Percentiles rank a stretch among this genome's conserved stretches.
Conservation (phyloP, 495 filamentous ascomycete species). For the Neurospora sp. region DNA sequence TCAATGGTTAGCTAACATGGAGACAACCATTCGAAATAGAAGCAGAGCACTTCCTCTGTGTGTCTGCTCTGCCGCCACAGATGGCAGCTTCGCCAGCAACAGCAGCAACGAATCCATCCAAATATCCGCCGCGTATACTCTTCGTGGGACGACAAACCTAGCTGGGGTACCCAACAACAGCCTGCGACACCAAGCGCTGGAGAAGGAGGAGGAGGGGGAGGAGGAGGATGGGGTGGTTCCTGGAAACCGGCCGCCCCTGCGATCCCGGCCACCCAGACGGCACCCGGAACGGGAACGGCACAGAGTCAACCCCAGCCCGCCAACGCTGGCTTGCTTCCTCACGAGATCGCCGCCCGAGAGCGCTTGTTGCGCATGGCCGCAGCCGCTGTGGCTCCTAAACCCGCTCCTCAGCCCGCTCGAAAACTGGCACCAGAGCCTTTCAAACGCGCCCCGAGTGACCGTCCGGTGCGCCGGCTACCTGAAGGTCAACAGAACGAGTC, state of each 20-base stretch:
- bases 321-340: conserved; percentile 10
- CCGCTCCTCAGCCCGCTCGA: background rate
- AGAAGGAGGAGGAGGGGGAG: background rate
- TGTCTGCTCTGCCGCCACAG: conserved; percentile 19
- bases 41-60: conserved; percentile 15
- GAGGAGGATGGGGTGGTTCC: background rate
- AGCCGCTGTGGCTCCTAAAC: background rate
- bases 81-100: background rate
- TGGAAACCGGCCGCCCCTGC: background rate
- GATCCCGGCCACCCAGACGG: background rate
- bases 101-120: background rate
- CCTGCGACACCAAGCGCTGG: background rate
- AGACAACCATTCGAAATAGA: conserved; percentile 5
- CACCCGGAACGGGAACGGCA: background rate
- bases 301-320: background rate
- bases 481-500: background rate
- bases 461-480: background rate
- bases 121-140: background rate
- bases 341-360: conserved; percentile 13
- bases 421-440: background rate
- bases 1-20: background rate
- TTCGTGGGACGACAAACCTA: background rate
- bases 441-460: background rate
- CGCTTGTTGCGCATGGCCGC: background rate
- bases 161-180: background rate